Evolutionary conservation across 768 basidiomycete species (phyloP).

Genomic region (Phylloporus scabripes): DNA sequence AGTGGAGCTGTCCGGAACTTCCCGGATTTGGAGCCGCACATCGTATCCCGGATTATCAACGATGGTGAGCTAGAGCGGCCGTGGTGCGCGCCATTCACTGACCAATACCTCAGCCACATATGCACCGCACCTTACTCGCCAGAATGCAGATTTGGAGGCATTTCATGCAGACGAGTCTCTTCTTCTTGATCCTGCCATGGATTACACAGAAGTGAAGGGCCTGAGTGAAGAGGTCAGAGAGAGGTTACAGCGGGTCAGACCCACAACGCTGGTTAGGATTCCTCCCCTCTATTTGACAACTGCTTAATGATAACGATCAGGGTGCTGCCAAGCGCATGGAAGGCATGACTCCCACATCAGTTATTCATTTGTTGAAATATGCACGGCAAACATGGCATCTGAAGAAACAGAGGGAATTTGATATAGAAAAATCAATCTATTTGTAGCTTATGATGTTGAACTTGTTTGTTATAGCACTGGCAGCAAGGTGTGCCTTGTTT

Average conservation of each 20-base stretch:
- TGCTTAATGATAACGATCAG: slow-evolving; percentile 33
- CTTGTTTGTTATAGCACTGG: too few species aligned
- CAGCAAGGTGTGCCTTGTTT: too few species aligned
- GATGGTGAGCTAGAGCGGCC: slow-evolving; percentile 47
- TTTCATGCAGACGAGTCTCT: slow-evolving; percentile 78
- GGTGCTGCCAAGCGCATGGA: slow-evolving; percentile 93
- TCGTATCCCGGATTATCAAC: slow-evolving; percentile 58
- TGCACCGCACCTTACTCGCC: slow-evolving; percentile 57
- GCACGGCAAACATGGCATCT: slow-evolving; percentile 40
- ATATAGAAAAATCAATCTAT: too few species aligned
- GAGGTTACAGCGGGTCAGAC: slow-evolving; percentile 52
- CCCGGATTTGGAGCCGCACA: slow-evolving; percentile 40
- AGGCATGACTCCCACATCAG: slow-evolving; percentile 80
- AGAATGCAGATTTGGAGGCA: slow-evolving; percentile 65
- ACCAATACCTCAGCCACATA: slow-evolving; percentile 49
- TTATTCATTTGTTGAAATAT: slow-evolving; percentile 64
- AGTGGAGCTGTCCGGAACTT: slow-evolving; percentile 40
- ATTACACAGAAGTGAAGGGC: slow-evolving; percentile 61
- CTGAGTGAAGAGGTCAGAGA: slow-evolving; percentile 75
- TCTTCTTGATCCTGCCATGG: slow-evolving; percentile 59
- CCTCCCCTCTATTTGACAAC: not conserved
- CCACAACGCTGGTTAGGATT: slow-evolving; percentile 57
- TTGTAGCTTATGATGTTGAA: too few species aligned
- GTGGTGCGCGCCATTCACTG: not conserved
- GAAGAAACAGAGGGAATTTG: too few species aligned